phyloP scores from a whole-genome alignment of 352 stramenopile species.

The Globisporangium lucens region DNA sequence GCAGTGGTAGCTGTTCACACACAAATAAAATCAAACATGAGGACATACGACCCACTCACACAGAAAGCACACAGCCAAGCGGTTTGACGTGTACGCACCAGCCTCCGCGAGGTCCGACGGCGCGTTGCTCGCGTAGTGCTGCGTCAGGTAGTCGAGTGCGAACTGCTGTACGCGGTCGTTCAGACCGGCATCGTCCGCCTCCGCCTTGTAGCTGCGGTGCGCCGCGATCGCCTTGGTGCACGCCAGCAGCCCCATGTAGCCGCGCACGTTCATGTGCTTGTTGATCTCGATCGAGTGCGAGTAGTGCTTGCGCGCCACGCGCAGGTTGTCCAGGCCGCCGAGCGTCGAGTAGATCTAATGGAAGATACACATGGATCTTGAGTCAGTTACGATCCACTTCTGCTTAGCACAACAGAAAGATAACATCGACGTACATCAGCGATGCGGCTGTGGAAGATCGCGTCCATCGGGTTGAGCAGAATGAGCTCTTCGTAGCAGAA shows the following conservation, averaged over 20 bases:
- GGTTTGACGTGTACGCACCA: conserved; percentile 22
- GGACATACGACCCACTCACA: not conserved
- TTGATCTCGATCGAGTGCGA: conserved; percentile 65
- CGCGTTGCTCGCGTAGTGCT: conserved; percentile 35
- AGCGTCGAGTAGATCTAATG: conserved; percentile 60
- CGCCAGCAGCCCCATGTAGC: conserved; percentile 42
- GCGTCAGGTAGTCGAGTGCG: conserved; percentile 36
- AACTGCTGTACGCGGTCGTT: conserved; percentile 59
- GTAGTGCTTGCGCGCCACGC: conserved; percentile 68
- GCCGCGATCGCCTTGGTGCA: conserved; percentile 56
- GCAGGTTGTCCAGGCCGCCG: conserved; percentile 52
- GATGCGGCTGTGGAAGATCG: conserved; percentile 58
- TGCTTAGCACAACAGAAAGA: not conserved
- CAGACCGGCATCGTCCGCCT: conserved; percentile 49
- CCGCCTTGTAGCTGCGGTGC: conserved; percentile 38
- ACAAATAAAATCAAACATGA: not conserved
- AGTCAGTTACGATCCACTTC: not conserved
- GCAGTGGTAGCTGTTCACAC: conserved; percentile 23
- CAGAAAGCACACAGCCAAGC: too few species aligned
- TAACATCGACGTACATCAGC: conserved; percentile 38
- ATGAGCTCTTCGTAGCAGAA: conserved; percentile 80
- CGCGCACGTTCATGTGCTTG: conserved; percentile 55
- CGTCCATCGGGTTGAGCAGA: conserved; percentile 64
- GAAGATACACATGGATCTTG: not conserved
- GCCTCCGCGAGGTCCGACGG: conserved; percentile 41